These are phyloP conservation scores for Fragilaria crotonensis DNA, from an alignment of 108 stramenopile genomes.

Conservation along the genomic window DNA sequence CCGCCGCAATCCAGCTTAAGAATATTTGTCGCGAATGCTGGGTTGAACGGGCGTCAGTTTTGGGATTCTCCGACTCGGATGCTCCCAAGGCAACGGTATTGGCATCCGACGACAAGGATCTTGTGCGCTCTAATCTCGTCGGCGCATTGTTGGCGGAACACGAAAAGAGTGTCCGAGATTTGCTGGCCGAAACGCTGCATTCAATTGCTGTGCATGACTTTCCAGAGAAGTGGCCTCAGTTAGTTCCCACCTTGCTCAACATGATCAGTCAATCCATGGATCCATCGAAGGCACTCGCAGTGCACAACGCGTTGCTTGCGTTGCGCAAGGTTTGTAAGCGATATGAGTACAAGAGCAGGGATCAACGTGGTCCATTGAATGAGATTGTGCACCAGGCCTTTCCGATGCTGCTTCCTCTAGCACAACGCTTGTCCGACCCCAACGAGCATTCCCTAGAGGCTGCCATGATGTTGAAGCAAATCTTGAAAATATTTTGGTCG, in stretches of 20 bases:
- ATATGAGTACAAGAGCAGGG: constrained; percentile 94
- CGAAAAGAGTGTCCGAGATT: constrained; percentile 80
- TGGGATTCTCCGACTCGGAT: constrained; percentile 39
- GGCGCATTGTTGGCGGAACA: constrained; percentile 78
- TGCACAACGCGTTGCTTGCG: constrained; percentile 91
- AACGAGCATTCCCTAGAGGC: constrained; percentile 76
- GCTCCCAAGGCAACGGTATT: constrained; percentile 48
- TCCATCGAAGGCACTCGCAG: constrained; percentile 55
- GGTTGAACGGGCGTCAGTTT: constrained; percentile 66
- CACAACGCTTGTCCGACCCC: constrained; percentile 48
- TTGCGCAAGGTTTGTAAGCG: constrained; percentile 94
- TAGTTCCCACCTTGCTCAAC: constrained; percentile 78
- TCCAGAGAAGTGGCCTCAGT: constrained; percentile 85
- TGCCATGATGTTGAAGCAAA: constrained; percentile 91
- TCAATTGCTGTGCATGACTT: constrained; percentile 89
- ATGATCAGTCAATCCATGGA: constrained; percentile 59
- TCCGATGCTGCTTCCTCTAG: constrained; percentile 78
- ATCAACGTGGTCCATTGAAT: constrained; percentile 83
- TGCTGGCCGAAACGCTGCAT: constrained; percentile 90
- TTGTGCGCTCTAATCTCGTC: constrained; percentile 56
- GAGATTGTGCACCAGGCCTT: constrained; percentile 81
- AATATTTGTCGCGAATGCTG: constrained; percentile 88
- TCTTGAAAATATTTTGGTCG: constrained; percentile 97
- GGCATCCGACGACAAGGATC: constrained; percentile 58
- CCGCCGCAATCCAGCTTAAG: constrained; percentile 85